These are phyloP conservation scores for Saraca asoca DNA, from an alignment of 331 rosid genomes.

Conservation along the genomic window DNA sequence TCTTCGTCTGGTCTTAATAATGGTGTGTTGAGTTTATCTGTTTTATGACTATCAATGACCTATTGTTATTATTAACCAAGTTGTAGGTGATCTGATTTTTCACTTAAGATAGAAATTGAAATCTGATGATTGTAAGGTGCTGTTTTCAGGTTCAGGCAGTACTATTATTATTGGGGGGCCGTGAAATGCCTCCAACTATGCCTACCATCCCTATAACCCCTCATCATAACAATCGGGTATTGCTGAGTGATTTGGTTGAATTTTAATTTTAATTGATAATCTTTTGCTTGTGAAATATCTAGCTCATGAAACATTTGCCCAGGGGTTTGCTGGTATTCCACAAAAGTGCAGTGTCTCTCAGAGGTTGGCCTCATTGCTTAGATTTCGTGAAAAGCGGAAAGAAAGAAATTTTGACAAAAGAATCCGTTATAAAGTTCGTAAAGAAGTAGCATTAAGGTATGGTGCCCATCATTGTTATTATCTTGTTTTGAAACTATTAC, in stretches of 20 bases:
- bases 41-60: constrained; percentile 17
- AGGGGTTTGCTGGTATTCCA: constrained; percentile 62
- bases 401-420: constrained; percentile 81
- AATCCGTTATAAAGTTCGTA: constrained; percentile 78
- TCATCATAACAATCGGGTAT: constrained; percentile 56
- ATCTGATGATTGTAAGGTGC: constrained; percentile 35
- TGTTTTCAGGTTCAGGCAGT: constrained; percentile 78
- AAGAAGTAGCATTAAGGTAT: constrained; percentile 83
- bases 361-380: constrained; percentile 71
- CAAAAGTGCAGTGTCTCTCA: constrained; percentile 67
- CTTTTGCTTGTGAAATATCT: constrained; percentile 39
- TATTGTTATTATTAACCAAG: background rate
- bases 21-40: background rate
- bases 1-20: constrained; percentile 7
- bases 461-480: constrained; percentile 31
- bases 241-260: constrained; percentile 38
- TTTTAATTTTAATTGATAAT: constrained; percentile 27
- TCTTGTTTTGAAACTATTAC: constrained; percentile 9
- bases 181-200: constrained; percentile 55
- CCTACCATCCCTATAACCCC: constrained; percentile 46
- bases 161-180: constrained; percentile 66
- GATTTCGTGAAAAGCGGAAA: constrained; percentile 82
- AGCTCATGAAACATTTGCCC: constrained; percentile 51
- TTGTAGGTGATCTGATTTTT: constrained; percentile 8
- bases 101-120: constrained; percentile 17